phyloP scores from a whole-genome alignment of 208 protist species.

The Acanthamoeba sp. region DNA sequence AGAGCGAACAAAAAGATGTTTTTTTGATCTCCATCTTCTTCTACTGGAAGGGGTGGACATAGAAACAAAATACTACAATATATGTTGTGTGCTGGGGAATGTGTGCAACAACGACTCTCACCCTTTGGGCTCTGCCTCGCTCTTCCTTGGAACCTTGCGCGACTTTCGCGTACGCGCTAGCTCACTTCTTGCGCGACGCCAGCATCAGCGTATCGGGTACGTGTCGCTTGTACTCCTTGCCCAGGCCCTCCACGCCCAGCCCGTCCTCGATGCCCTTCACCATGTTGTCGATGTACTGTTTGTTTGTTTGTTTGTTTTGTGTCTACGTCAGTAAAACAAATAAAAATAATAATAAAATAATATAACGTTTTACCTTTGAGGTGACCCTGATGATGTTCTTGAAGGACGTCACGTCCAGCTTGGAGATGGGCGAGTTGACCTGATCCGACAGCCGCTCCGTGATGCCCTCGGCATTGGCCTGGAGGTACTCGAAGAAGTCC shows the following conservation, averaged over 20 bases:
- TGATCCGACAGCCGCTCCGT: slow-evolving; percentile 62
- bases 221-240: slow-evolving; percentile 2
- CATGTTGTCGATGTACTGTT: slow-evolving; percentile 72
- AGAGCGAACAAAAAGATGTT: too few species aligned
- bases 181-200: neutral
- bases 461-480: slow-evolving; percentile 71
- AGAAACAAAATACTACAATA: too few species aligned
- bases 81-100: too few species aligned
- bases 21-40: too few species aligned
- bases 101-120: too few species aligned
- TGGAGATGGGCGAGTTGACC: slow-evolving; percentile 58
- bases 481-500: slow-evolving; percentile 71
- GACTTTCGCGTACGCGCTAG: too few species aligned
- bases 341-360: neutral
- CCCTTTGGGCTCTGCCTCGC: too few species aligned
- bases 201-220: neutral
- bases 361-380: neutral
- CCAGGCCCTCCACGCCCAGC: slow-evolving; percentile 64
- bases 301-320: neutral
- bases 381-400: slow-evolving; percentile 69
- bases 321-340: neutral
- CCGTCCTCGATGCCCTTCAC: slow-evolving; percentile 69
- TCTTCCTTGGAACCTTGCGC: too few species aligned
- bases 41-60: too few species aligned
- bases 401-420: slow-evolving; percentile 49